phyloP scores from a whole-genome alignment of 73 alveolate genomes.

The Diophrys appendiculata region DNA sequence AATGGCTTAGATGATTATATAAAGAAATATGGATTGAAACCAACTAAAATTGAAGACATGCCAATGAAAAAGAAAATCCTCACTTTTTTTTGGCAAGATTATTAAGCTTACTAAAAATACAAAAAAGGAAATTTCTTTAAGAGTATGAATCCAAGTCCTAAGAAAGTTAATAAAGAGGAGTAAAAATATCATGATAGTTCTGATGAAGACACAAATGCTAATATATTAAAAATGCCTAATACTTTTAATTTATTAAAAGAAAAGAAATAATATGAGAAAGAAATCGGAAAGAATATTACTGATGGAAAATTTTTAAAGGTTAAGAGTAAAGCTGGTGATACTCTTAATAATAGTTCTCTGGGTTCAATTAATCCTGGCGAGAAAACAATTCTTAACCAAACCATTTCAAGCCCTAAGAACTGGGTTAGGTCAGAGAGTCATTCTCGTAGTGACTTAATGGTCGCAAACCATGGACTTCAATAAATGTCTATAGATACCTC shows the following conservation, averaged over 20 bases:
- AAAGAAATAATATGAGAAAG: background rate
- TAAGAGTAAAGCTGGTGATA: no score
- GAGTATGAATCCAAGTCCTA: background rate
- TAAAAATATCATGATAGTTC: background rate
- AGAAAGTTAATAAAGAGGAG: background rate
- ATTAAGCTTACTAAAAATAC: background rate
- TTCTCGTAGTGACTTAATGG: no score
- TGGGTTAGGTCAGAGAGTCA: no score
- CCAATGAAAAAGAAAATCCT: no score
- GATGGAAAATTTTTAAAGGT: background rate
- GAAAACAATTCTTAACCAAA: no score
- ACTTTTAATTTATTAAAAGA: background rate
- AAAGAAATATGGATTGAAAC: background rate
- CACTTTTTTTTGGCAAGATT: background rate
- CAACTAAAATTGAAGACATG: background rate
- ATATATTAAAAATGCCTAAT: background rate
- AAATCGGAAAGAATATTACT: background rate
- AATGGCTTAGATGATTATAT: background rate
- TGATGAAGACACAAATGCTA: background rate
- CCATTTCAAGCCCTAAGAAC: no score
- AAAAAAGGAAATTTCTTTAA: background rate
- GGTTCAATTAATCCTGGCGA: no score
- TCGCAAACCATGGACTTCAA: no score
- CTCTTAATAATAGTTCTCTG: no score
- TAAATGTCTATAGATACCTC: no score